These are phyloP conservation scores for Ceratocystis cubensis DNA, from an alignment of 2,329 filamentous ascomycete species.

Conservation along the genomic window DNA sequence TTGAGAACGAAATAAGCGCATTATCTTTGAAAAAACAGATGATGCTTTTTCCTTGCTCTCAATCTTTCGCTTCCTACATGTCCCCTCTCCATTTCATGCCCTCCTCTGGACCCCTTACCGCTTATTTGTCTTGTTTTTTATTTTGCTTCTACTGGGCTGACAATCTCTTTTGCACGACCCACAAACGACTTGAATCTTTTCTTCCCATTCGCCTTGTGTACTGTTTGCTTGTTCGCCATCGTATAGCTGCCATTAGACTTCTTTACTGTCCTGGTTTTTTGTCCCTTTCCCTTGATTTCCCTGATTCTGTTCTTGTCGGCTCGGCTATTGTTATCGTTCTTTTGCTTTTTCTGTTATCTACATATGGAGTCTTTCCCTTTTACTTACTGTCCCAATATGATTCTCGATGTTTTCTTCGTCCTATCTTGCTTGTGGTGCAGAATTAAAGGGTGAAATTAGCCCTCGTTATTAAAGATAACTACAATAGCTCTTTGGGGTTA, in stretches of 20 bases:
- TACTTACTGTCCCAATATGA: conserved; percentile 1
- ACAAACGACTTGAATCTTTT: conserved; percentile 5
- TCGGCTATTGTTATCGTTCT: conserved; percentile 1
- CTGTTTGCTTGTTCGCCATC: background rate
- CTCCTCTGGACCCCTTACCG: background rate
- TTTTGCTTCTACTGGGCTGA: background rate
- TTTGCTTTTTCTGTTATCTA: conserved; percentile 1
- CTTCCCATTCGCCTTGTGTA: background rate
- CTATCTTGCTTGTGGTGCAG: background rate
- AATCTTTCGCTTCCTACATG: conserved; percentile 2
- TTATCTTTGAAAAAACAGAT: background rate
- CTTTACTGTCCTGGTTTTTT: conserved; percentile 11
- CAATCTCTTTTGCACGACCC: conserved; percentile 13
- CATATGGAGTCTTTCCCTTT: conserved; percentile 3
- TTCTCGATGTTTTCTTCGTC: conserved; percentile 1
- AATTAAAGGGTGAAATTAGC: no score
- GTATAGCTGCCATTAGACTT: conserved; percentile 6
- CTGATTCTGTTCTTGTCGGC: background rate
- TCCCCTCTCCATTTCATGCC: conserved; percentile 4
- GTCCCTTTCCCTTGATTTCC: background rate
- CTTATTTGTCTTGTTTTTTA: background rate
- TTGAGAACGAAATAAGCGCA: conserved; percentile 24
- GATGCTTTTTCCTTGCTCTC: background rate
- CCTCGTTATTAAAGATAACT: no score
- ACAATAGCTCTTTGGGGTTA: no score